Percentiles rank a stretch among this genome's conserved stretches.
Conservation (phyloP, 2,329 filamentous ascomycete genomes). For the Xylariales sp. region DNA sequence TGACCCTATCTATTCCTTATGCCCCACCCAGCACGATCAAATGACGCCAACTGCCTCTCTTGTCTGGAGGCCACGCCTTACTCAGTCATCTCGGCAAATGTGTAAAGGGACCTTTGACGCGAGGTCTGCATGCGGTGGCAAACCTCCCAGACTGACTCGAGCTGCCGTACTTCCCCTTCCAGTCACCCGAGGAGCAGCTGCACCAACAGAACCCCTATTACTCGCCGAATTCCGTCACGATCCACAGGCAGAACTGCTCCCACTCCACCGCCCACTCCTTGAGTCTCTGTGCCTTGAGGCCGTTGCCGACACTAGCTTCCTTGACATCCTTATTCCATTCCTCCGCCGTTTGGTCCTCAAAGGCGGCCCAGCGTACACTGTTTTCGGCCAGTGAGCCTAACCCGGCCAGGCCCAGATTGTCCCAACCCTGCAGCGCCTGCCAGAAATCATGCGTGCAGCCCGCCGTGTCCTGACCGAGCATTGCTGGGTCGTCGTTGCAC, state of each 20-base stretch:
- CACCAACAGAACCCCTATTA: conserved; percentile 13
- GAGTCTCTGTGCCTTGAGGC: conserved; percentile 66
- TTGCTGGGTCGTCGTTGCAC: conserved; percentile 86
- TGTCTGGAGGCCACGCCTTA: neutral
- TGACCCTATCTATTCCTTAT: neutral
- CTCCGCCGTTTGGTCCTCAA: conserved; percentile 69
- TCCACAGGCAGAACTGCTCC: conserved; percentile 88
- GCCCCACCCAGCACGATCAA: neutral
- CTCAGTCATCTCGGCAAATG: neutral
- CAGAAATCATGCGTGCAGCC: conserved; percentile 92
- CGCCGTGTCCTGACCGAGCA: conserved; percentile 75
- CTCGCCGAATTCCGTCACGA: conserved; percentile 68
- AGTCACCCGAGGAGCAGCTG: neutral
- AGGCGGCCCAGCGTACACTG: conserved; percentile 83
- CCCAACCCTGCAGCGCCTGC: conserved; percentile 87
- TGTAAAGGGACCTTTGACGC: neutral
- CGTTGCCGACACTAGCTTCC: conserved; percentile 66
- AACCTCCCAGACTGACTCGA: neutral
- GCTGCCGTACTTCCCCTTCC: neutral
- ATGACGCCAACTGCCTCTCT: neutral
- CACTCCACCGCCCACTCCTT: conserved; percentile 77
- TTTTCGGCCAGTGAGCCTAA: conserved; percentile 87
- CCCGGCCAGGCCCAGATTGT: conserved; percentile 84
- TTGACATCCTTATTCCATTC: conserved; percentile 71
- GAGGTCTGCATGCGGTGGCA: neutral